Evolutionary conservation across 2,329 filamentous ascomycete species (phyloP).

Genomic region (Coniochaeta hoffmannii): DNA sequence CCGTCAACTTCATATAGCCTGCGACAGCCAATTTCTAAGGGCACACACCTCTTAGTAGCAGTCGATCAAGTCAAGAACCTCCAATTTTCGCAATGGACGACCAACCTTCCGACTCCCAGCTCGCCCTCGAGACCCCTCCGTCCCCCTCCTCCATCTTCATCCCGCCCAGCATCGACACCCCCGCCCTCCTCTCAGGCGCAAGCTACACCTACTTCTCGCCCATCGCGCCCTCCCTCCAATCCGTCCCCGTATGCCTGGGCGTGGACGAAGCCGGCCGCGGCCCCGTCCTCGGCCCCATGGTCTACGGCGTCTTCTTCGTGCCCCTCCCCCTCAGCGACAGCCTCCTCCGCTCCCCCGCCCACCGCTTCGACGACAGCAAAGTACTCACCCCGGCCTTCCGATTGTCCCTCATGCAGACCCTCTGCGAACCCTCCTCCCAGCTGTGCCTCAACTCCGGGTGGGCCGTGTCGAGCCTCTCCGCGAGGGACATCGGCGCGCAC

Average conservation of each 20-base stretch:
- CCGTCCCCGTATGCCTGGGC: slow-evolving; percentile 64
- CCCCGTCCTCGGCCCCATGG: slow-evolving; percentile 80
- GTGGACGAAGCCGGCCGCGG: slow-evolving; percentile 93
- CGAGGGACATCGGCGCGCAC: slow-evolving; percentile 70
- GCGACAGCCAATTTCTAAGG: not conserved
- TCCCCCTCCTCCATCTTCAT: slow-evolving; percentile 39
- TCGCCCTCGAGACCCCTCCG: slow-evolving; percentile 25
- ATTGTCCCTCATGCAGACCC: slow-evolving; percentile 57
- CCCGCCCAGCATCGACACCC: slow-evolving; percentile 59
- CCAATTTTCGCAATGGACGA: slow-evolving; percentile 28
- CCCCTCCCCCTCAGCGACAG: slow-evolving; percentile 64
- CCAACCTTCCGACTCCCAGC: slow-evolving; percentile 16
- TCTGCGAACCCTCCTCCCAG: slow-evolving; percentile 57
- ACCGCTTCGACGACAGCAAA: slow-evolving; percentile 95
- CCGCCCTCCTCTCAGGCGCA: slow-evolving; percentile 51
- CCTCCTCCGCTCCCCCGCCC: slow-evolving; percentile 61
- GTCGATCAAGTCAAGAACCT: slow-evolving; percentile 14
- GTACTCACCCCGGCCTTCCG: slow-evolving; percentile 77
- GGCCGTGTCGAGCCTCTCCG: slow-evolving; percentile 75
- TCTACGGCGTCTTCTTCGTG: slow-evolving; percentile 66
- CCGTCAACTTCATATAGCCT: not conserved
- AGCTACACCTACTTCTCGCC: slow-evolving; percentile 68
- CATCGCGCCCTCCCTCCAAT: slow-evolving; percentile 53
- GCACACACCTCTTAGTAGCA: not conserved
- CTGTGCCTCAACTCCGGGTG: slow-evolving; percentile 61